Base-by-base conservation (phyloP, 129 eudicot species). In the Escallonia herrerae region DNA sequence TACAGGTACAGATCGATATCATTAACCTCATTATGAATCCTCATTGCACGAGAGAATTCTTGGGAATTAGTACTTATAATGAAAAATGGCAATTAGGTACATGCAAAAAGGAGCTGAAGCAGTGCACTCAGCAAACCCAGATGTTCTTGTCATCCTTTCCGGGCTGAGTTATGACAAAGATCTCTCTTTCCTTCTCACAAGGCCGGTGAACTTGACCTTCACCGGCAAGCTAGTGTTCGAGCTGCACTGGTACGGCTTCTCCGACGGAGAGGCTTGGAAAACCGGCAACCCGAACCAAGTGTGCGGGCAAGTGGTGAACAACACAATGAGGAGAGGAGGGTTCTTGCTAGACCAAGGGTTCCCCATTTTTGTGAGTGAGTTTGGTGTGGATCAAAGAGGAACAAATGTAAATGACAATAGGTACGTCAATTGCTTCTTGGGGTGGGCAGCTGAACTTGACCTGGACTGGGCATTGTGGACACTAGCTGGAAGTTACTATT, bases 381-480 rank as follows among this genome's bases (percentile, higher is more conserved):
- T 84, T 75, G 97, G 99, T 3, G 67, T 85, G 12, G 97, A 91
- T 63, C 77, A 68, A 60, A 86, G 86, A 59, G 97, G 90, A 22
- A 85, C 68, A 3, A 80, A 83, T 76, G 90, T 76, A 41, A 80
- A 86, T 80, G 99, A 86, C 61, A 89, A 91, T 66, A 77, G 95
- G 77, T 91, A 62, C 80, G 73, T 87, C 59, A 79, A 83, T 63
- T 91, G 97, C 65, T 87, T 91, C 73, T 57, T 79, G 75, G 96
- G 85, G 5, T 79, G 85, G 88, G 90, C 87, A 15, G 90, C 95
- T 64, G 87, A 87, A 55, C 50, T 72, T 70, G 99, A 94, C 66
- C 76, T 89, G 66, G 99, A 94, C 62, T 89, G 95, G 90, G 96
- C 99, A 11, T 46, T 81, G 38, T 94, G 97, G 99, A 80, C 95